Conservation (phyloP, 345 rosid species). For the Moricandia moricandioides region DNA sequence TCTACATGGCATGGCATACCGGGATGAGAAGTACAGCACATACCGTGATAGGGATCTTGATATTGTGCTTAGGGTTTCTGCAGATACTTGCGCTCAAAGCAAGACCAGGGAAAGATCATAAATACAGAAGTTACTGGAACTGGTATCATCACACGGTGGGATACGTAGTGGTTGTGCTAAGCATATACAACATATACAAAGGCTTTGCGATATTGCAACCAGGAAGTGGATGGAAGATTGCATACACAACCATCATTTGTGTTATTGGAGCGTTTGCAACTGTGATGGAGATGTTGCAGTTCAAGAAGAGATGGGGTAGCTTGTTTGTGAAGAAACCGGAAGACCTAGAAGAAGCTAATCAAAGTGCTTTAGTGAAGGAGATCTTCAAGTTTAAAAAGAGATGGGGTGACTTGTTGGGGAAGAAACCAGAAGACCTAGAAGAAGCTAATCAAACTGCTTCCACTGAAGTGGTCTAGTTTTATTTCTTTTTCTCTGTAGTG, state of each 20-base stretch:
- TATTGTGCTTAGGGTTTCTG: conserved; percentile 16
- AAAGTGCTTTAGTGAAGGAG: neutral
- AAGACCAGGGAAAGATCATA: conserved; percentile 70
- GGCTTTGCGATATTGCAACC: conserved; percentile 59
- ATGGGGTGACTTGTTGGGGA: neutral
- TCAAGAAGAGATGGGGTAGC: conserved; percentile 21
- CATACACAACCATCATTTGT: conserved; percentile 45
- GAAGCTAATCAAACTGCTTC: neutral
- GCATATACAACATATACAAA: conserved; percentile 57
- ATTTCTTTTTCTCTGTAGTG: neutral
- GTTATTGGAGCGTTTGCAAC: conserved; percentile 16
- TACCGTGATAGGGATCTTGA: conserved; percentile 1
- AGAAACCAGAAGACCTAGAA: neutral
- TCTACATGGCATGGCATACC: conserved; percentile 21
- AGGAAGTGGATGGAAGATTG: conserved; percentile 45
- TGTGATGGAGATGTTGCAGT: conserved; percentile 27
- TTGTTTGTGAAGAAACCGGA: conserved; percentile 10
- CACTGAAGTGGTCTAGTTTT: neutral
- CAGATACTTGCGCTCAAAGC: conserved; percentile 31
- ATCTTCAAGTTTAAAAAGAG: neutral
- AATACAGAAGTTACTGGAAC: conserved; percentile 71
- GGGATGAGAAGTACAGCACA: conserved; percentile 5
- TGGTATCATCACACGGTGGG: conserved; percentile 67
- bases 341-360: neutral
- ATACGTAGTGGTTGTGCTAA: conserved; percentile 49